Percentiles rank a stretch among this genome's conserved stretches.
These are phyloP conservation scores for Berkeleyomyces rouxiae DNA, from an alignment of 2,329 filamentous ascomycete genomes.

Conservation along the genomic window DNA sequence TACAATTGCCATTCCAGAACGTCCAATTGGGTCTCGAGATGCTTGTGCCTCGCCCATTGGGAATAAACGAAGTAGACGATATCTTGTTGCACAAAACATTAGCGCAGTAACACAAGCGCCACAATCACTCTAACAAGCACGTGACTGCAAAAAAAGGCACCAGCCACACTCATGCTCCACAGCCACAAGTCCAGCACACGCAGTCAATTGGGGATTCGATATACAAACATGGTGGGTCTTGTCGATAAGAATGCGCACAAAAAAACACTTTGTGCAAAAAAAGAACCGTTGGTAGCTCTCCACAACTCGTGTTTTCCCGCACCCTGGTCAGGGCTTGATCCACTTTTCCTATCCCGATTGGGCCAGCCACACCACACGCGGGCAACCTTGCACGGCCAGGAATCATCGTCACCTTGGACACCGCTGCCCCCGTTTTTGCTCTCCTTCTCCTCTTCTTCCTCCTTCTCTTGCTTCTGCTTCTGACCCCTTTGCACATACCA, in stretches of 20 bases:
- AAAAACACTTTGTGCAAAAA: background rate
- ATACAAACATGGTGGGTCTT: background rate
- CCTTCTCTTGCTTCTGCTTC: slow-evolving; percentile 10
- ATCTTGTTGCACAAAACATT: background rate
- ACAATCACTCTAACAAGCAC: background rate
- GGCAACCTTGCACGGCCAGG: background rate
- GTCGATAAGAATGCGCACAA: slow-evolving; percentile 13
- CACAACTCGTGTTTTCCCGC: background rate
- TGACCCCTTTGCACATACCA: slow-evolving; percentile 13
- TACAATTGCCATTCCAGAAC: too few species aligned
- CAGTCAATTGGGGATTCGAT: background rate
- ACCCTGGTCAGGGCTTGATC: slow-evolving; percentile 12
- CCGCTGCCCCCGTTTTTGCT: slow-evolving; percentile 2
- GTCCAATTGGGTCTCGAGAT: background rate
- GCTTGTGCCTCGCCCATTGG: background rate
- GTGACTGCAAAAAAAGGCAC: background rate
- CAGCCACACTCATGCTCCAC: background rate
- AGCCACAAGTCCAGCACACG: too few species aligned
- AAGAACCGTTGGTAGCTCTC: background rate
- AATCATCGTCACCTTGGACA: slow-evolving; percentile 9
- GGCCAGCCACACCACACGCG: slow-evolving; percentile 9
- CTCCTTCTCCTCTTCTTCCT: slow-evolving; percentile 14
- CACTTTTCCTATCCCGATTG: slow-evolving; percentile 12
- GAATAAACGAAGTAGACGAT: background rate
- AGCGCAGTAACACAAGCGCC: background rate